Base-by-base conservation (phyloP, 768 basidiomycete genomes). In the Termitomyces sp. region DNA sequence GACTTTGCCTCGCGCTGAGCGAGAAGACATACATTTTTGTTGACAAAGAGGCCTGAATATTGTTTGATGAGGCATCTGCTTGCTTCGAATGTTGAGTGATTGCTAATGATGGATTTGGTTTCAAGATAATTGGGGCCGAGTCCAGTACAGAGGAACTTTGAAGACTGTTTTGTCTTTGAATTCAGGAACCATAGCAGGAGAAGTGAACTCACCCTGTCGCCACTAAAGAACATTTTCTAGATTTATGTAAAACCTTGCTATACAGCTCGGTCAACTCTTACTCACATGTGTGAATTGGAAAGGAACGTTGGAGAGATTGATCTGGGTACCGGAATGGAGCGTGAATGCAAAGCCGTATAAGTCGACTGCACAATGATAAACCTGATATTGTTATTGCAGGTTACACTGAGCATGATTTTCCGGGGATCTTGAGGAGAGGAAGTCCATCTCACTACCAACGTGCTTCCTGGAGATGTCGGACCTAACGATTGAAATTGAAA, bases 331-430 rank as follows among this genome's bases (percentile, higher is more conserved):
- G 4, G 10, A 20, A 49, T 2, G 10, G 33, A 11, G 1, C 24
- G 1, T 24, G 49, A 36, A 3, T 6, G 1, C 8, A 1, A 16
- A 36, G 7, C 5, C 22, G 50, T 51, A 3, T 35, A 6, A 30
- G 13, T 30, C 16, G 46, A 30, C 1, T 0, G 1, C 8, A 14
- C 46, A 16, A 28, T 6, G 5, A 5, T 14, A 13, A 2, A 3
- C 26, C 0, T 33, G 1, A 13, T 2, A 1, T 18, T 1, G 1
- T 24, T 4, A 5, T 2, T 2, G 32, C 5, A 11, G 9, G 1
- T 22, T 35, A 1, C 10, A 1, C 18, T 1, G 10, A 52, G 51
- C 4, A 0, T 5, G 14, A 52, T 26, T 3, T 24, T 5, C 2
- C 0, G 4, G 16, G 51, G 36, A 28, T 52, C 51, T 5, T 5